phyloP scores from a whole-genome alignment of 495 filamentous ascomycete species.

The Beverwykella pulmonaria region DNA sequence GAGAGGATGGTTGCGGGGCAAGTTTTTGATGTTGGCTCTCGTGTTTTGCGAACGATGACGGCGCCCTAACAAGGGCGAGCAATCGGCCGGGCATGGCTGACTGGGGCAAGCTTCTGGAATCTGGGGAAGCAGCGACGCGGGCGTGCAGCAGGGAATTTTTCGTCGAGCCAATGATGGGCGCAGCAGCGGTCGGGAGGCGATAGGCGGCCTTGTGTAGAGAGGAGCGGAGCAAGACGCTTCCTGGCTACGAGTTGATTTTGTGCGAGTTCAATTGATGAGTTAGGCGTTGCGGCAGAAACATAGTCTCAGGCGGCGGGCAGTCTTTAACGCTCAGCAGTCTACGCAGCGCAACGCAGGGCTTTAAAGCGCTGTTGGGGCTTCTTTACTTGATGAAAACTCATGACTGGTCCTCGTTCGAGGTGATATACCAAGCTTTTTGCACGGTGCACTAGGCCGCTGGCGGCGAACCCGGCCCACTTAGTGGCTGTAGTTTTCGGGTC shows the following conservation, averaged over 20 bases:
- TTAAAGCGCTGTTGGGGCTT: background rate
- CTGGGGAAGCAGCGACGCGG: conserved; percentile 26
- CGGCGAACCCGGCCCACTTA: background rate
- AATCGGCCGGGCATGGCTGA: conserved; percentile 37
- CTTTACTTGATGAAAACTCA: conserved; percentile 31
- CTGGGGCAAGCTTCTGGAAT: conserved; percentile 16
- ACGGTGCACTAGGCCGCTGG: background rate
- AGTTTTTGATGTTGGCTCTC: background rate
- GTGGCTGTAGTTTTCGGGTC: conserved; percentile 22
- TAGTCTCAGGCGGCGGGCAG: conserved; percentile 4
- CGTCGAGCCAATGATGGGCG: conserved; percentile 18
- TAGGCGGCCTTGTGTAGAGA: too few relatives aligned
- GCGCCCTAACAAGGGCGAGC: conserved; percentile 20
- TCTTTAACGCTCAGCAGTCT: background rate
- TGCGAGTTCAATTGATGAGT: conserved; percentile 28
- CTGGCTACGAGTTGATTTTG: conserved; percentile 26
- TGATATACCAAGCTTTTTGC: conserved; percentile 27
- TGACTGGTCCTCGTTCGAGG: conserved; percentile 21
- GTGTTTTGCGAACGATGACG: conserved; percentile 30
- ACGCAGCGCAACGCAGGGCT: background rate
- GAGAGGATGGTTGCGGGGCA: conserved; percentile 11
- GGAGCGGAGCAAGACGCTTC: background rate
- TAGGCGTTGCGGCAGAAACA: conserved; percentile 16
- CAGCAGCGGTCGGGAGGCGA: too few relatives aligned
- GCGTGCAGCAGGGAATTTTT: conserved; percentile 12